Evolutionary conservation across 495 filamentous ascomycete species (phyloP).

Genomic region (Penicillium longicatenatum): DNA sequence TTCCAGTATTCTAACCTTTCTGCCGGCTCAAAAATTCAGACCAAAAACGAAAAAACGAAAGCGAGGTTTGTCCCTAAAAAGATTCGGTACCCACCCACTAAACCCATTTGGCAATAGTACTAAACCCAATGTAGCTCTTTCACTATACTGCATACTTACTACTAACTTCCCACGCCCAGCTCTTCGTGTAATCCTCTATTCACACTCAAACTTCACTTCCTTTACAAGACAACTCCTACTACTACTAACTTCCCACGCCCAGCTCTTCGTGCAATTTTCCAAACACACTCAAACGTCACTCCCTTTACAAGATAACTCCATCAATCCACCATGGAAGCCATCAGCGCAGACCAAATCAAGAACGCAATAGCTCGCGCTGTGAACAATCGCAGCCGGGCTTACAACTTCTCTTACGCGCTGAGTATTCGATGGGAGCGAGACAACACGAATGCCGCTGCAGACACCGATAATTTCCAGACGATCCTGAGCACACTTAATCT

Average conservation of each 20-base stretch:
- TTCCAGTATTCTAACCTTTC: too few species aligned
- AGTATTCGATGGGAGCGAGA: constrained; percentile 16
- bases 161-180: background rate
- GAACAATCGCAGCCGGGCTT: constrained; percentile 9
- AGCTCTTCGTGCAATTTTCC: constrained; percentile 6
- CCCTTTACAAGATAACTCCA: constrained; percentile 7
- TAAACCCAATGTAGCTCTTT: background rate
- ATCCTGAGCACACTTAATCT: constrained; percentile 17
- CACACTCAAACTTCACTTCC: constrained; percentile 3
- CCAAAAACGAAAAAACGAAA: too few species aligned
- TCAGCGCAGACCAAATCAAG: constrained; percentile 4
- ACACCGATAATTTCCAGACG: constrained; percentile 10
- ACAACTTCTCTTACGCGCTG: constrained; percentile 12
- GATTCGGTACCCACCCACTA: background rate
- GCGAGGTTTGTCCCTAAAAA: too few species aligned
- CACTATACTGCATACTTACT: too few species aligned
- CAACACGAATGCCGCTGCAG: constrained; percentile 11
- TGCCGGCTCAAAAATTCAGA: too few species aligned
- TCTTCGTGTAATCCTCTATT: constrained; percentile 7
- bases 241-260: constrained; percentile 1
- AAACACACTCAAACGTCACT: constrained; percentile 4
- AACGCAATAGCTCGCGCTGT: constrained; percentile 12
- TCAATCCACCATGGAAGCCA: constrained; percentile 6
- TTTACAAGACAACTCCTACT: constrained; percentile 6
- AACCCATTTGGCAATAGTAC: constrained; percentile 6